Evolutionary conservation across 2,329 filamentous ascomycete species (phyloP), one percentile per base, ranked within the genome.

Genomic region (Pseudogymnoascus sp.): DNA sequence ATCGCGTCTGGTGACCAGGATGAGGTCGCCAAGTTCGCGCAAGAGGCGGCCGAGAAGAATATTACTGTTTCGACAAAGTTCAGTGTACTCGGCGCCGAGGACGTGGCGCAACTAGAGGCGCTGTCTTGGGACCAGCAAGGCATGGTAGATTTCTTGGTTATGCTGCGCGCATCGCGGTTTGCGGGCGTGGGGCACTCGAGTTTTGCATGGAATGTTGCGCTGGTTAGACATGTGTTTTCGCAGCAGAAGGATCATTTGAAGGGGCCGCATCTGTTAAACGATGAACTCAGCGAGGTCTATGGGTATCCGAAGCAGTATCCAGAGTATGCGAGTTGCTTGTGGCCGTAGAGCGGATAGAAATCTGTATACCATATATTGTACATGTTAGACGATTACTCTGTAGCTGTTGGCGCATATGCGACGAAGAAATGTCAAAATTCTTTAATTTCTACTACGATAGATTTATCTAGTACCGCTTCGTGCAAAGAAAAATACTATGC

Each of bases 261-360:
- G 62, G 69, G 68, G 1, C 66, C 68, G 18, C 64, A 69, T 37
- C 29, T 68, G 45, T 63, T 71, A 47, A 67, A 42, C 14, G 70
- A 71, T 66, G 67, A 70, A 34, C 64, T 70, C n/a, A 71, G 69
- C 61, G 62, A 67, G 29, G 63, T 70, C 5, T 70, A 67, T 64
- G 70, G 69, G 6, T 34, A 54, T 14, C 40, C 64, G 12, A 66
- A 64, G 42, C 42, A 45, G 4, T 66, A 69, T 64, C 64, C 62
- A 10, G 65, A 71, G 54, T 71, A 69, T 67, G 67, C 65, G 10
- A 51, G 66, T 64, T 68, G 68, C 63, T 60, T 71, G 18, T 71
- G 70, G 70, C 68, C 70, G 37, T 70, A 60, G 37, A 61, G 18
- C 21, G 18, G 5, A 16, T 14, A 10, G 11, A 21, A 8, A 47